Evolutionary conservation across 2,329 filamentous ascomycete genomes (phyloP).

Genomic region (Pestalotiopsis sp.): DNA sequence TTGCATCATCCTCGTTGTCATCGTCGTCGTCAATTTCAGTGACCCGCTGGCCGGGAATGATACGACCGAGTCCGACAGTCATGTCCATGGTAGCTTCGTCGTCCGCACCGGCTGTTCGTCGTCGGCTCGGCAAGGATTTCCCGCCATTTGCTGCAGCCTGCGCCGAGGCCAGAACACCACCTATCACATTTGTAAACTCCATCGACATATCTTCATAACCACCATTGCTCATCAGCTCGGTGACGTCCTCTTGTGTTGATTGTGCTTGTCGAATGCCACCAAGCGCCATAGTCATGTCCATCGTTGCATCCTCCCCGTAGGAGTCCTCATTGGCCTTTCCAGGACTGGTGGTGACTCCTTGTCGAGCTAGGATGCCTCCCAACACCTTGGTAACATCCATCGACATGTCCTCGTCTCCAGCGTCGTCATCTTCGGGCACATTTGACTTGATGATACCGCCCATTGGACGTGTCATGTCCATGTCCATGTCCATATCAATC

Average conservation of each 20-base stretch:
- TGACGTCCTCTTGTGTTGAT: slow-evolving; percentile 31
- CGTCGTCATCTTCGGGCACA: slow-evolving; percentile 43
- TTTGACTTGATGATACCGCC: slow-evolving; percentile 52
- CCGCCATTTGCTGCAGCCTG: slow-evolving; percentile 30
- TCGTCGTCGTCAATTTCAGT: slow-evolving; percentile 38
- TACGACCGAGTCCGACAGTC: slow-evolving; percentile 59
- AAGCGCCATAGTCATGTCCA: slow-evolving; percentile 83
- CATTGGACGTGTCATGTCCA: slow-evolving; percentile 59
- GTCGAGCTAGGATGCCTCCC: slow-evolving; percentile 71
- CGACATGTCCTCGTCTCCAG: slow-evolving; percentile 71
- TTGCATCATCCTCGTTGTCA: slow-evolving; percentile 37
- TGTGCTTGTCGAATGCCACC: slow-evolving; percentile 63
- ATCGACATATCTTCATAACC: slow-evolving; percentile 75
- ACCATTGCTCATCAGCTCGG: slow-evolving; percentile 34
- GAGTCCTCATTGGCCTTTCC: slow-evolving; percentile 36
- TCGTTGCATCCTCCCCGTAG: slow-evolving; percentile 66
- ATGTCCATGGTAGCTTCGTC: slow-evolving; percentile 67
- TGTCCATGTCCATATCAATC: slow-evolving; percentile 51
- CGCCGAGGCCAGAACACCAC: slow-evolving; percentile 48
- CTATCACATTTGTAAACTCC: slow-evolving; percentile 72
- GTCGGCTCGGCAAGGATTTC: slow-evolving; percentile 25
- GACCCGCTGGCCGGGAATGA: slow-evolving; percentile 43
- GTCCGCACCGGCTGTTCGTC: slow-evolving; percentile 36
- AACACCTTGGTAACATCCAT: slow-evolving; percentile 92
- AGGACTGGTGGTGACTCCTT: slow-evolving; percentile 23